phyloP scores from a whole-genome alignment of 108 stramenopile genomes.

The Cyclotella sp. region DNA sequence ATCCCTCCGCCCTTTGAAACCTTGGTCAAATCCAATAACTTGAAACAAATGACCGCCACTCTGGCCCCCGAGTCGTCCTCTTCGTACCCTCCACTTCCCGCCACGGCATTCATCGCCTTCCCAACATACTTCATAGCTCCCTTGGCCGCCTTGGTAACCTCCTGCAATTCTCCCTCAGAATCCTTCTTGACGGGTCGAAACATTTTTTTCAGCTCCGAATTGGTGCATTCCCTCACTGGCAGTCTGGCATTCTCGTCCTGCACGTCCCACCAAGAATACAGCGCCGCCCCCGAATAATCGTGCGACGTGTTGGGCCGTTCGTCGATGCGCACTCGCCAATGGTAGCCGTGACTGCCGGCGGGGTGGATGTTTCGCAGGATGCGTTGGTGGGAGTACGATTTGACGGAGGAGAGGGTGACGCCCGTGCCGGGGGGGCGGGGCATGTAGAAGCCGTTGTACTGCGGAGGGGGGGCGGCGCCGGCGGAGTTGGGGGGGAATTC shows the following conservation, averaged over 20 bases:
- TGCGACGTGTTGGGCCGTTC: conserved; percentile 59
- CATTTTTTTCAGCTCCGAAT: conserved; percentile 65
- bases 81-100: conserved; percentile 22
- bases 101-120: conserved; percentile 75
- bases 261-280: conserved; percentile 89
- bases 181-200: conserved; percentile 49
- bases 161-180: conserved; percentile 33
- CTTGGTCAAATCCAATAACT: conserved; percentile 77
- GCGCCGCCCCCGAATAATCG: conserved; percentile 10
- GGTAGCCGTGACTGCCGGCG: conserved; percentile 78
- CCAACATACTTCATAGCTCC: conserved; percentile 82
- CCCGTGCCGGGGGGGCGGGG: conserved; percentile 63
- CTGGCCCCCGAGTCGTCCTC: conserved; percentile 50
- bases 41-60: conserved; percentile 79
- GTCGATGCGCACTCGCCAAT: conserved; percentile 87
- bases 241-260: conserved; percentile 87
- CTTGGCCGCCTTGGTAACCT: conserved; percentile 75
- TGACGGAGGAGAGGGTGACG: conserved; percentile 68
- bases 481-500: conserved; percentile 15
- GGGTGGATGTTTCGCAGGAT: conserved; percentile 62
- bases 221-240: conserved; percentile 74
- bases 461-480: background rate
- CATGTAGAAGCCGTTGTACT: conserved; percentile 78
- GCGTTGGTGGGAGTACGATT: conserved; percentile 68
- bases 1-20: conserved; percentile 55